Conservation (phyloP, 768 basidiomycete genomes). For the Lactarius hengduanensis region DNA sequence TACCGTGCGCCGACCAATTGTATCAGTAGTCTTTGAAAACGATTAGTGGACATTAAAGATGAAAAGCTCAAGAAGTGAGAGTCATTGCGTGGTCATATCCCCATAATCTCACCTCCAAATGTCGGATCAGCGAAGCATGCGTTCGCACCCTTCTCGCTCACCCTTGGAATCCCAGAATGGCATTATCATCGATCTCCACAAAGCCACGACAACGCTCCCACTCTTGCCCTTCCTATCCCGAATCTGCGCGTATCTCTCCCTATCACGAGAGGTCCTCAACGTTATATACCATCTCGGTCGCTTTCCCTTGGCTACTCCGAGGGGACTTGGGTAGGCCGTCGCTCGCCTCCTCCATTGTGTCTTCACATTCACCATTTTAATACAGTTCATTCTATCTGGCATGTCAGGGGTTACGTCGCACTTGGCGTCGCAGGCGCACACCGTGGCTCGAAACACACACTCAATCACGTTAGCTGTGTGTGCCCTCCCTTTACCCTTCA, state of each 20-base stretch:
- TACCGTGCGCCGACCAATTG: too few species aligned
- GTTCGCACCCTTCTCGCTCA: too few species aligned
- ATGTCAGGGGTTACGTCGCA: background rate
- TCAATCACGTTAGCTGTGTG: background rate
- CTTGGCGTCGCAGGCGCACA: background rate
- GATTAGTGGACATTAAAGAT: too few species aligned
- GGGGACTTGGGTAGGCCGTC: background rate
- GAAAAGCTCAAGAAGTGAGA: too few species aligned
- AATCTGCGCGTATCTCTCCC: background rate
- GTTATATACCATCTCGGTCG: background rate
- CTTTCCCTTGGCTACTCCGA: too few species aligned
- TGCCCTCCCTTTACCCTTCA: conserved; percentile 9
- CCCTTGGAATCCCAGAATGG: too few species aligned
- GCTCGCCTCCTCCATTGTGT: background rate
- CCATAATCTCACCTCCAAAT: too few species aligned
- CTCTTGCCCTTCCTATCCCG: background rate
- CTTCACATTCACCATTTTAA: background rate
- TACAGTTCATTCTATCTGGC: background rate
- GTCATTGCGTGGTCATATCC: too few species aligned
- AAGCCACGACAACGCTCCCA: too few species aligned
- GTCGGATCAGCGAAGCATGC: too few species aligned
- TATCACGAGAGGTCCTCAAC: background rate
- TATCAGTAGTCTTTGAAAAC: too few species aligned
- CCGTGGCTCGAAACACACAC: conserved; percentile 1
- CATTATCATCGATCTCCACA: too few species aligned